Evolutionary conservation across 2,329 filamentous ascomycete genomes (phyloP).

Genomic region (Epichloe elymi): DNA sequence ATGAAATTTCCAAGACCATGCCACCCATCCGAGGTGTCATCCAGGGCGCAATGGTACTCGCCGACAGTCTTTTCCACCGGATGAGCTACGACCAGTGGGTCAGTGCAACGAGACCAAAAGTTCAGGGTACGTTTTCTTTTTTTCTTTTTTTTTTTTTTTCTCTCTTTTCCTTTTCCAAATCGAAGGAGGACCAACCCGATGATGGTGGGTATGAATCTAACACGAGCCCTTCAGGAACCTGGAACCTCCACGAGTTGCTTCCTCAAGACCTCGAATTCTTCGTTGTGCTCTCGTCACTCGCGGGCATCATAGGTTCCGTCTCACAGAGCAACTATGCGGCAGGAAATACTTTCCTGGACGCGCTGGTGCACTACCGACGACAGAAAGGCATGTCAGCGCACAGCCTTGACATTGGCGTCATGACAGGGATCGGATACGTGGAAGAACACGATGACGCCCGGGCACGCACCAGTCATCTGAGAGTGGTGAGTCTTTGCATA

Average conservation of each 20-base stretch:
- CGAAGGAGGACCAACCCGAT: too few species aligned
- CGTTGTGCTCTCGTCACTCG: constrained; percentile 26
- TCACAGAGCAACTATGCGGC: constrained; percentile 38
- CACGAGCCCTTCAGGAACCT: too few species aligned
- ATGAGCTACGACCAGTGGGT: constrained; percentile 25
- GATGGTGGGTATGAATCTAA: too few species aligned
- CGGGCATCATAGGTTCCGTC: constrained; percentile 32
- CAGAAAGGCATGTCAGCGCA: constrained; percentile 12
- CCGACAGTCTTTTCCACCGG: constrained; percentile 14
- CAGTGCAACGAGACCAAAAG: constrained; percentile 20
- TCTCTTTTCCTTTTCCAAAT: too few species aligned
- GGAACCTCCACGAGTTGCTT: not conserved
- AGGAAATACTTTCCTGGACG: constrained; percentile 28
- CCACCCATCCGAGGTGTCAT: constrained; percentile 14
- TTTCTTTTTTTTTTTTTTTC: constrained; percentile 1
- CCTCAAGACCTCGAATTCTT: constrained; percentile 21
- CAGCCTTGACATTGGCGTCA: constrained; percentile 7
- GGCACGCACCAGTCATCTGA: too few species aligned
- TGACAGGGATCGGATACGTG: not conserved
- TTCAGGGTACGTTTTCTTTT: constrained; percentile 25
- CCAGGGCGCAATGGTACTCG: constrained; percentile 10
- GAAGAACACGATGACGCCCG: too few species aligned
- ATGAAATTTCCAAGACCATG: constrained; percentile 1
- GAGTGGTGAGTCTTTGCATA: too few species aligned
- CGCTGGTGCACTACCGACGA: constrained; percentile 20